phyloP scores from a whole-genome alignment of 2,329 filamentous ascomycete genomes.

The Aaosphaeria pasadenensis region DNA sequence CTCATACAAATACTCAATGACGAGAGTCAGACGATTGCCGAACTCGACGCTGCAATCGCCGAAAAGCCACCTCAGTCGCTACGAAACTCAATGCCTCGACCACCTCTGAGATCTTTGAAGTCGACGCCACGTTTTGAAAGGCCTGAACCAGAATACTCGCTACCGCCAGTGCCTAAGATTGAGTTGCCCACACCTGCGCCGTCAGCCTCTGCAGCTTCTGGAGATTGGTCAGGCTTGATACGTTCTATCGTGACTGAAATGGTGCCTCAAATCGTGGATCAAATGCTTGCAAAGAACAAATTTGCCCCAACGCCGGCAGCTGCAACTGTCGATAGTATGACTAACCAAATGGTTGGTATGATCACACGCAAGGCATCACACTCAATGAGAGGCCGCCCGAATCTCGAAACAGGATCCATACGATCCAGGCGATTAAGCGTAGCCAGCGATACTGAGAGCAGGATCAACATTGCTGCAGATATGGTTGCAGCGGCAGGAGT shows the following conservation, averaged over 20 bases:
- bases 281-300: conserved; percentile 27
- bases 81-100: background rate
- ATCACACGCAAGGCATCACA: conserved; percentile 22
- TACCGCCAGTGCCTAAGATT: conserved; percentile 3
- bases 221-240: conserved; percentile 28
- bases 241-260: conserved; percentile 31
- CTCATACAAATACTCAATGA: conserved; percentile 18
- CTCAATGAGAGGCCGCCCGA: conserved; percentile 19
- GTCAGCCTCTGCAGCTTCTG: conserved; percentile 7
- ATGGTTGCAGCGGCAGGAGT: conserved; percentile 31
- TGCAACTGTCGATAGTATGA: conserved; percentile 24
- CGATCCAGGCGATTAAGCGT: conserved; percentile 21
- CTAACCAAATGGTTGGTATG: conserved; percentile 28
- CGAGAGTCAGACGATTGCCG: conserved; percentile 20
- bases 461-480: conserved; percentile 28
- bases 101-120: conserved; percentile 4
- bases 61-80: conserved; percentile 8
- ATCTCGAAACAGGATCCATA: conserved; percentile 19
- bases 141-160: conserved; percentile 9
- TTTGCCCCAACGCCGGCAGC: conserved; percentile 11
- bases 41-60: conserved; percentile 18
- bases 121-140: conserved; percentile 15
- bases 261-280: conserved; percentile 31
- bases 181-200: conserved; percentile 3
- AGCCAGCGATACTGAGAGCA: conserved; percentile 25